phyloP scores from a whole-genome alignment of 345 rosid species.

The Chamaenerion angustifolium region DNA sequence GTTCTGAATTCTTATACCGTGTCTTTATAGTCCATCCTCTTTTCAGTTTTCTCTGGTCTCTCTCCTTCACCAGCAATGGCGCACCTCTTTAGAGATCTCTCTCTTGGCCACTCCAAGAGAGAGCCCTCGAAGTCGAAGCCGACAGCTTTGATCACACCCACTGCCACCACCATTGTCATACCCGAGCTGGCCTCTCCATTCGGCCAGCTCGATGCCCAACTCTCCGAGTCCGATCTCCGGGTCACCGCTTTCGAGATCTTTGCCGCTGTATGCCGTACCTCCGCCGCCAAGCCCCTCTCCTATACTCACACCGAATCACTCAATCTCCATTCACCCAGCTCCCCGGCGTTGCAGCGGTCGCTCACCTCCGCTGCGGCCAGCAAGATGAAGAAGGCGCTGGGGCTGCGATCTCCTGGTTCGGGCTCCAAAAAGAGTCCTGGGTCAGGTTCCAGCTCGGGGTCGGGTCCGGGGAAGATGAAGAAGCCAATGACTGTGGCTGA shows the following conservation, averaged over 20 bases:
- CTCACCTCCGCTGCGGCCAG: slow-evolving; percentile 86
- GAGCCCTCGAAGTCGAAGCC: slow-evolving; percentile 26
- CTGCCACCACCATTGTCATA: slow-evolving; percentile 17
- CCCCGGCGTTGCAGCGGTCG: slow-evolving; percentile 54
- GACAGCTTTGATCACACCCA: slow-evolving; percentile 9
- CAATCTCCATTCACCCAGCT: slow-evolving; percentile 20
- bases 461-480: slow-evolving; percentile 42
- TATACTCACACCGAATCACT: slow-evolving; percentile 28
- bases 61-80: slow-evolving; percentile 39
- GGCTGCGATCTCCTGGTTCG: slow-evolving; percentile 64
- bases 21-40: no score
- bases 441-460: slow-evolving; percentile 20
- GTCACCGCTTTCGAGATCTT: slow-evolving; percentile 88
- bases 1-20: no score
- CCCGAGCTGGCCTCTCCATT: slow-evolving; percentile 59
- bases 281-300: slow-evolving; percentile 63
- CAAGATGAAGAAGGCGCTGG: slow-evolving; percentile 90
- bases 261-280: slow-evolving; percentile 69
- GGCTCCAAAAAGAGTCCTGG: slow-evolving; percentile 58
- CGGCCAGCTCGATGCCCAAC: slow-evolving; percentile 53
- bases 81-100: slow-evolving; percentile 88
- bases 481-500: slow-evolving; percentile 78
- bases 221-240: slow-evolving; percentile 74
- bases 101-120: slow-evolving; percentile 76
- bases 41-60: no score